Evolutionary conservation across 2,329 filamentous ascomycete genomes (phyloP).

Genomic region (Trichoderma harzianum): DNA sequence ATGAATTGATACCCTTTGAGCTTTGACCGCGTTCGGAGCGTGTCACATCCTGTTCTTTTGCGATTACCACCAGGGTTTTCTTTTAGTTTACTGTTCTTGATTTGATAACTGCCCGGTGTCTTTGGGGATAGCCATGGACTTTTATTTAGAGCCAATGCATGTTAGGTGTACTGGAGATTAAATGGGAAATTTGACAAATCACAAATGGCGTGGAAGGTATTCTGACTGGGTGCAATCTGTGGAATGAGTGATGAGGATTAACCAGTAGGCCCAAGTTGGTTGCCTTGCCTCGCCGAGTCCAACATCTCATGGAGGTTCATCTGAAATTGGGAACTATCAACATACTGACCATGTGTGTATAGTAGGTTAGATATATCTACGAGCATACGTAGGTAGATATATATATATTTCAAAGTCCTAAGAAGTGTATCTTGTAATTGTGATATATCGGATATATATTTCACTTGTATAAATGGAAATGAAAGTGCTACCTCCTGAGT

Average conservation of each 20-base stretch:
- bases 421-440: not conserved
- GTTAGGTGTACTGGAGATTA: slow-evolving; percentile 11
- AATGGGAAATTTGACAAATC: not conserved
- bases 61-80: not conserved
- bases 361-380: not conserved
- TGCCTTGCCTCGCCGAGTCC: not conserved
- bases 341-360: not conserved
- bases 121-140: not conserved
- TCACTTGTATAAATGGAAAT: not conserved
- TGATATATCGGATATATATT: not conserved
- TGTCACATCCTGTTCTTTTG: not conserved
- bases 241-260: not conserved
- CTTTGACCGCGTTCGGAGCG: slow-evolving; percentile 3
- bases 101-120: not conserved
- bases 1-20: slow-evolving; percentile 15
- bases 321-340: not conserved
- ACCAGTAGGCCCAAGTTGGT: not conserved
- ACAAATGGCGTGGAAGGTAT: not conserved
- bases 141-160: slow-evolving; percentile 11
- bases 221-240: not conserved
- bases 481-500: not conserved
- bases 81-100: not conserved
- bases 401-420: not conserved
- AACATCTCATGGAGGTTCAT: not conserved
- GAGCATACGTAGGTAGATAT: not conserved